Conservation (phyloP, 805 yeast genomes). For the Ogataea philodendri region DNA sequence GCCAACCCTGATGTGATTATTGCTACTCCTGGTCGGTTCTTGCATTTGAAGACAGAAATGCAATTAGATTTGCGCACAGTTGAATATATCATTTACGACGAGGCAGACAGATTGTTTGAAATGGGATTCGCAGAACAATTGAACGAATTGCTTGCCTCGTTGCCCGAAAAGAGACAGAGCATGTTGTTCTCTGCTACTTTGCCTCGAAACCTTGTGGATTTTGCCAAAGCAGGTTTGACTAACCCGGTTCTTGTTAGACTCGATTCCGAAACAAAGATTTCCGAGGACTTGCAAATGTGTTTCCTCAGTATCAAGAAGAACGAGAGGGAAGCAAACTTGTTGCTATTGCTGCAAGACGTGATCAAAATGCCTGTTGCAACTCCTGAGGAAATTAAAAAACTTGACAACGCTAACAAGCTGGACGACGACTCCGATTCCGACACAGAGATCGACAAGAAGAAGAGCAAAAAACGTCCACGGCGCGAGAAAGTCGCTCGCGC, state of each 20-base stretch:
- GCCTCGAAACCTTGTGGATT: conserved; percentile 88
- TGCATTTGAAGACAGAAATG: conserved; percentile 97
- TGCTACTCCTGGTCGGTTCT: conserved; percentile 97
- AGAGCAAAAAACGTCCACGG: conserved; percentile 38
- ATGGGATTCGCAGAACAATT: conserved; percentile 94
- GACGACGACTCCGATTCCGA: conserved; percentile 57
- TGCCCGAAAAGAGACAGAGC: conserved; percentile 84
- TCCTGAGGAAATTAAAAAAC: conserved; percentile 57
- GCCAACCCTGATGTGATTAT: conserved; percentile 89
- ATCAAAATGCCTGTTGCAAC: conserved; percentile 83
- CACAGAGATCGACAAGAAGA: conserved; percentile 37
- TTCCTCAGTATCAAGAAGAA: conserved; percentile 75
- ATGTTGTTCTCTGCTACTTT: conserved; percentile 91
- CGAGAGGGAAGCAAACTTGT: conserved; percentile 86
- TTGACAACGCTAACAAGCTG: conserved; percentile 46
- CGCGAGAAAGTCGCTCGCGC: conserved; percentile 72
- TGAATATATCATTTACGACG: conserved; percentile 93
- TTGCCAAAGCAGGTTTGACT: conserved; percentile 93
- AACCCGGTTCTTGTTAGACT: conserved; percentile 91
- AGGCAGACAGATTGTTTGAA: conserved; percentile 95
- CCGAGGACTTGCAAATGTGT: conserved; percentile 88
- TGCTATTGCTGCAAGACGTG: conserved; percentile 75
- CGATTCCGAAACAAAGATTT: conserved; percentile 88
- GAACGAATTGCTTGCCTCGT: conserved; percentile 79
- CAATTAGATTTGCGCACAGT: conserved; percentile 74